Conservation (phyloP, 345 rosid species). For the Arabidopsis suecica region DNA sequence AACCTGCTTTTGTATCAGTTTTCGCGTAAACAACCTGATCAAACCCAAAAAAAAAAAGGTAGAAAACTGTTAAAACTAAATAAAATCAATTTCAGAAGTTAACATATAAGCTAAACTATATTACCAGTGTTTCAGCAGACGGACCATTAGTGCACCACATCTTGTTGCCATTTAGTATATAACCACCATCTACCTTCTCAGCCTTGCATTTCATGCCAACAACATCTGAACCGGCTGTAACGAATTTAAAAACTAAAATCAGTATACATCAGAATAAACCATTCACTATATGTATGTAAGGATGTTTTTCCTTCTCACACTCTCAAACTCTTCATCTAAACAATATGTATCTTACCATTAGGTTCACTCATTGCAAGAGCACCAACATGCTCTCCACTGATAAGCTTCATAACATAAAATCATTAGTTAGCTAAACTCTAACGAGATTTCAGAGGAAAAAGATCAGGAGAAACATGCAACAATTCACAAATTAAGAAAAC, state of each 20-base stretch:
- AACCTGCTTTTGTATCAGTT: conserved; percentile 71
- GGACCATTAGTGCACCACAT: conserved; percentile 99
- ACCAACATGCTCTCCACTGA: conserved; percentile 95
- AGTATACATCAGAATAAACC: conserved; percentile 14
- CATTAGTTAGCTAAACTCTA: conserved; percentile 26
- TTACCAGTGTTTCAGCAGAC: conserved; percentile 89
- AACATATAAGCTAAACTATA: conserved; percentile 3
- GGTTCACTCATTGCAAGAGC: conserved; percentile 99
- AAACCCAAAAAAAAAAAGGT: conserved; percentile 22
- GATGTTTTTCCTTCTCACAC: neutral
- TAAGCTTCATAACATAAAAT: conserved; percentile 65
- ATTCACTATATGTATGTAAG: neutral
- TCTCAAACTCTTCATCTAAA: conserved; percentile 26
- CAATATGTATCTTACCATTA: conserved; percentile 61
- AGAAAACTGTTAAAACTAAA: conserved; percentile 1
- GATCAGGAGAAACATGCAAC: neutral
- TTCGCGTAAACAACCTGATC: conserved; percentile 87
- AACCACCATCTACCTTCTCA: conserved; percentile 86
- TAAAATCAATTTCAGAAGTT: conserved; percentile 1
- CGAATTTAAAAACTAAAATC: conserved; percentile 4
- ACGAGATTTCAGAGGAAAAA: neutral
- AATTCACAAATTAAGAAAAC: neutral
- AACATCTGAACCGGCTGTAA: conserved; percentile 94
- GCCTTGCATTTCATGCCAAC: conserved; percentile 98
- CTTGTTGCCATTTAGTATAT: conserved; percentile 79